phyloP scores from a whole-genome alignment of 495 filamentous ascomycete genomes.

The Penicillium lagena region DNA sequence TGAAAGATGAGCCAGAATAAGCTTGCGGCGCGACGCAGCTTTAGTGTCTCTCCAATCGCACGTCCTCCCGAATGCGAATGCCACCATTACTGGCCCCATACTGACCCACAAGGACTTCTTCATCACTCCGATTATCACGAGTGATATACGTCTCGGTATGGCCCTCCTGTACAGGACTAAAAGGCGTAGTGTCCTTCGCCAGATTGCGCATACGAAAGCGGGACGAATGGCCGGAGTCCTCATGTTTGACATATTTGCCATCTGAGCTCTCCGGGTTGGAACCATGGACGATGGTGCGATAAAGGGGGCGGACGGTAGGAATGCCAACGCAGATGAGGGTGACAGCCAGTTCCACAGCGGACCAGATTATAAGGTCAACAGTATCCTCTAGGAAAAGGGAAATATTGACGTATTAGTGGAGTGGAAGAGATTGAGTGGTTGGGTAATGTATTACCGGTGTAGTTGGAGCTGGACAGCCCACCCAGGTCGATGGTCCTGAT shows the following conservation, averaged over 20 bases:
- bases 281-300: slow-evolving; percentile 9
- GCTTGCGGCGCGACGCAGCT: too few relatives aligned
- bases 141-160: slow-evolving; percentile 3
- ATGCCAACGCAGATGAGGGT: slow-evolving; percentile 17
- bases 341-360: slow-evolving; percentile 13
- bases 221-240: neutral
- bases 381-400: slow-evolving; percentile 7
- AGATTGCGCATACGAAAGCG: slow-evolving; percentile 7
- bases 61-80: slow-evolving; percentile 4
- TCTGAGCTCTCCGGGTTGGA: slow-evolving; percentile 7
- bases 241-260: slow-evolving; percentile 2
- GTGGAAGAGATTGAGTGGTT: too few relatives aligned
- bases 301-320: slow-evolving; percentile 13
- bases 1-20: too few relatives aligned
- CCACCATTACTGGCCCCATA: neutral
- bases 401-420: too few relatives aligned
- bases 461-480: slow-evolving; percentile 11
- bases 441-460: slow-evolving; percentile 5
- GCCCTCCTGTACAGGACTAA: slow-evolving; percentile 2
- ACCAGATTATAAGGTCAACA: slow-evolving; percentile 13
- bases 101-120: slow-evolving; percentile 7
- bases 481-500: slow-evolving; percentile 12
- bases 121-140: slow-evolving; percentile 7
- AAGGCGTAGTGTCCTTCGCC: neutral
- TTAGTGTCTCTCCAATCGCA: neutral